Evolutionary conservation across 1,284 basidiomycete species (phyloP).

Genomic region (Earliella scabrosa): DNA sequence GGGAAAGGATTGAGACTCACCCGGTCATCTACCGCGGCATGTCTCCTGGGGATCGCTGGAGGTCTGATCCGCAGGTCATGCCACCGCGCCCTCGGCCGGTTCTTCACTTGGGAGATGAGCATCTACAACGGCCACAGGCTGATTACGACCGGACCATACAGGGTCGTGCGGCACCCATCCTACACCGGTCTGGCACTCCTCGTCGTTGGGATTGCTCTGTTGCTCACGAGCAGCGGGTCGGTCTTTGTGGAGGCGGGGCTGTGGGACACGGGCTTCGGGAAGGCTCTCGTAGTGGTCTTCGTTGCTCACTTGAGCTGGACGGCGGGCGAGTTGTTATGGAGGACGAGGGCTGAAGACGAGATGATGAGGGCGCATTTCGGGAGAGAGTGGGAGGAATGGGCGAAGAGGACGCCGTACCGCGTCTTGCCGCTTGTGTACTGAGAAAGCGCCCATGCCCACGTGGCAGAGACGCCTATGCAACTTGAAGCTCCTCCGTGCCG

Average conservation of each 20-base stretch:
- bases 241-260: not conserved
- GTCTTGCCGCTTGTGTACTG: conserved; percentile 12
- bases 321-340: not conserved
- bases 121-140: conserved; percentile 12
- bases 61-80: conserved; percentile 8
- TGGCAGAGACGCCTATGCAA: too few relatives aligned
- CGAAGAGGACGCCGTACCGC: conserved; percentile 15
- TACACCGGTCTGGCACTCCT: conserved; percentile 8
- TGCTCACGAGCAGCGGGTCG: conserved; percentile 2
- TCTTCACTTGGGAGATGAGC: conserved; percentile 15
- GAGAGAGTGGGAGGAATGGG: conserved; percentile 21
- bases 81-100: conserved; percentile 9
- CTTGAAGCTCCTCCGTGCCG: too few relatives aligned
- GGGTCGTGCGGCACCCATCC: conserved; percentile 18
- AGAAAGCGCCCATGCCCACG: too few relatives aligned
- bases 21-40: too few relatives aligned
- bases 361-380: conserved; percentile 13
- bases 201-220: not conserved
- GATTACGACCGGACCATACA: conserved; percentile 18
- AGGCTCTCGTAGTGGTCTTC: not conserved
- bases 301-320: not conserved
- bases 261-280: not conserved
- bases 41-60: conserved; percentile 3
- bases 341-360: conserved; percentile 9
- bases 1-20: too few relatives aligned